These are phyloP conservation scores for Entomortierella chlamydospora DNA, from an alignment of 192 early-diverging fungal genomes.

Conservation along the genomic window DNA sequence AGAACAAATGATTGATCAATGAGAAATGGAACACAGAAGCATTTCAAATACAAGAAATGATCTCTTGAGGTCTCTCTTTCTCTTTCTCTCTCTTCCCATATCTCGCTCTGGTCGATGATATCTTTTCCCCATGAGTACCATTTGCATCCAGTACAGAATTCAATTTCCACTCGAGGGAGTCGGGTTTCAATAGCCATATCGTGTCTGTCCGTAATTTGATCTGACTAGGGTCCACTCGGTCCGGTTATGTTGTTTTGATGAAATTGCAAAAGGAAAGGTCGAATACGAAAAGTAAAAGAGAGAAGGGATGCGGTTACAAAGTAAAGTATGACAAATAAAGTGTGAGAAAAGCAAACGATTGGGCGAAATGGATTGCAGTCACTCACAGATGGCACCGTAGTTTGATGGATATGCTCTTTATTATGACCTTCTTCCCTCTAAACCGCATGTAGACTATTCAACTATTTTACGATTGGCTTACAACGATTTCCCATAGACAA, in stretches of 20 bases:
- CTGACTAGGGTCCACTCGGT: too few relatives aligned
- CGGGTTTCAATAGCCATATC: conserved; percentile 36
- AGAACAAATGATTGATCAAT: neutral
- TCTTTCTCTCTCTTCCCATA: neutral
- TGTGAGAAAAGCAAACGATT: too few relatives aligned
- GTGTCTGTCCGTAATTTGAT: neutral
- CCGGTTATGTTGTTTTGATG: too few relatives aligned
- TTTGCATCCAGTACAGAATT: conserved; percentile 58
- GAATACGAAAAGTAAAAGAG: too few relatives aligned
- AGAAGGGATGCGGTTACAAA: neutral
- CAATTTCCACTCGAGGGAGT: conserved; percentile 56
- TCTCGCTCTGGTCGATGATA: too few relatives aligned
- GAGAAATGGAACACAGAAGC: neutral
- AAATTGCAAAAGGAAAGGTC: too few relatives aligned
- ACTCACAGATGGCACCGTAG: neutral
- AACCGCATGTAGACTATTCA: too few relatives aligned
- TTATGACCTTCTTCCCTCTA: conserved; percentile 49
- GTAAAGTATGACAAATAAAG: too few relatives aligned
- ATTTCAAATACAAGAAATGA: too few relatives aligned
- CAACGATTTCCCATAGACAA: too few relatives aligned
- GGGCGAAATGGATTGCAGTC: neutral
- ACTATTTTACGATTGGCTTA: conserved; percentile 13
- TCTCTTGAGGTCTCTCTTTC: too few relatives aligned
- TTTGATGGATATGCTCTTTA: too few relatives aligned
- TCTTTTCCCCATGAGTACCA: conserved; percentile 32